Evolutionary conservation across 2,329 filamentous ascomycete genomes (phyloP).

Genomic region (Aspergillus proliferans): DNA sequence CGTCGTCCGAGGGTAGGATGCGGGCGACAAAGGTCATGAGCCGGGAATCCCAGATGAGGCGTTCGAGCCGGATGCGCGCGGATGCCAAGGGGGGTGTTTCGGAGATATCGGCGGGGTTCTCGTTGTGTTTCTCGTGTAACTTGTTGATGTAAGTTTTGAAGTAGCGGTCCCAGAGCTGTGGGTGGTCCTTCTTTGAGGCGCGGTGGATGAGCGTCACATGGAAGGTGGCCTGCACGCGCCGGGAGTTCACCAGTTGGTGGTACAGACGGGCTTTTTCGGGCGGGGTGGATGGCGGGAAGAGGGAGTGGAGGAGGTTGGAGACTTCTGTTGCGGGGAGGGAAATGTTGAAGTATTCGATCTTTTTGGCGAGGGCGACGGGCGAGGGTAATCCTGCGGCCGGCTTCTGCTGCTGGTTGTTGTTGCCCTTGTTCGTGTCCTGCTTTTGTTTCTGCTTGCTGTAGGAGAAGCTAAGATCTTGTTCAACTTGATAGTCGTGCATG

Average conservation of each 20-base stretch:
- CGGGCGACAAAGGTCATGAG: constrained; percentile 90
- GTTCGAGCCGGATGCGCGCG: constrained; percentile 51
- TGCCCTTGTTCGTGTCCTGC: constrained; percentile 23
- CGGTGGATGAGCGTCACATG: constrained; percentile 93
- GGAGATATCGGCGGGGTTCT: constrained; percentile 16
- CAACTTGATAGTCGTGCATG: constrained; percentile 68
- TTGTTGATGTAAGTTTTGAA: constrained; percentile 48
- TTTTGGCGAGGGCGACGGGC: constrained; percentile 40
- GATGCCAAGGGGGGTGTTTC: constrained; percentile 25
- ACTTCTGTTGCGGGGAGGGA: constrained; percentile 49
- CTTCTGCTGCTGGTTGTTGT: constrained; percentile 14
- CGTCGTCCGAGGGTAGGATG: constrained; percentile 39
- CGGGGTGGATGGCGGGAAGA: constrained; percentile 55
- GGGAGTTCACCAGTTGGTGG: constrained; percentile 63
- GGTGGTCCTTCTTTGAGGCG: constrained; percentile 53
- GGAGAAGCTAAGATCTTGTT: constrained; percentile 61
- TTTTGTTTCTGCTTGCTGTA: constrained; percentile 41
- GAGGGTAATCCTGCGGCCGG: constrained; percentile 7
- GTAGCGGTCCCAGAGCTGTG: constrained; percentile 72
- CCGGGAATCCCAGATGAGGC: constrained; percentile 73
- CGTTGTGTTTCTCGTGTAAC: constrained; percentile 18
- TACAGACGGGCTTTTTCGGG: constrained; percentile 62
- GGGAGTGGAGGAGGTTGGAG: constrained; percentile 56
- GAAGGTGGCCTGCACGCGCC: constrained; percentile 76
- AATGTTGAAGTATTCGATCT: constrained; percentile 63